Percentiles rank a stretch among this genome's conserved stretches.
These are phyloP conservation scores for Globisporangium perplexum DNA, from an alignment of 352 stramenopile genomes.

Conservation along the genomic window DNA sequence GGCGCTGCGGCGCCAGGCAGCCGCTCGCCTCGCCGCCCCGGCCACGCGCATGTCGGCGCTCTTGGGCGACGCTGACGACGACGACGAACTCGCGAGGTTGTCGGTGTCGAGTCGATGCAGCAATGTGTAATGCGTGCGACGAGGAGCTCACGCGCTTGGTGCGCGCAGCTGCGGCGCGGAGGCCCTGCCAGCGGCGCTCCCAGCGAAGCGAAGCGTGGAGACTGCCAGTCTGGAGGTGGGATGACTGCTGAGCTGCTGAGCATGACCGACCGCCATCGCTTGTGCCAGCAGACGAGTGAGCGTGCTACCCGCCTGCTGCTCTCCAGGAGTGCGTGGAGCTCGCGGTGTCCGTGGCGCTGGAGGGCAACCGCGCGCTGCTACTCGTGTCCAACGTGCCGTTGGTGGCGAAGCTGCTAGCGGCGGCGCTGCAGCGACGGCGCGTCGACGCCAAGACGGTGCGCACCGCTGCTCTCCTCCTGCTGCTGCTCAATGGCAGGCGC, in stretches of 20 bases:
- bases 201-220: neutral
- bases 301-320: neutral
- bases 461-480: neutral
- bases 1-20: slow-evolving; percentile 21
- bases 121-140: no score
- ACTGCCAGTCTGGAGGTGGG: neutral
- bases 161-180: neutral
- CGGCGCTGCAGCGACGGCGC: slow-evolving; percentile 2
- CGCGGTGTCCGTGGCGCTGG: slow-evolving; percentile 14
- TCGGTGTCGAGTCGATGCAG: no score
- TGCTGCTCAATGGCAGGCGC: no score
- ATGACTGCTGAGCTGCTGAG: no score
- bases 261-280: no score
- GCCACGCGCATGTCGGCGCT: slow-evolving; percentile 26
- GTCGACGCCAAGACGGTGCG: neutral
- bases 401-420: slow-evolving; percentile 10
- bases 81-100: neutral
- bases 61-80: neutral
- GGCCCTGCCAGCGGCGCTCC: neutral
- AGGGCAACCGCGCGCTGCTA: slow-evolving; percentile 11
- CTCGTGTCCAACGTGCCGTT: slow-evolving; percentile 10
- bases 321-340: slow-evolving; percentile 11
- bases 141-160: neutral
- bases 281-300: no score
- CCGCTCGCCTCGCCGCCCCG: slow-evolving; percentile 30